Conservation (phyloP, 1,284 basidiomycete genomes). For the Meira nashicola region DNA sequence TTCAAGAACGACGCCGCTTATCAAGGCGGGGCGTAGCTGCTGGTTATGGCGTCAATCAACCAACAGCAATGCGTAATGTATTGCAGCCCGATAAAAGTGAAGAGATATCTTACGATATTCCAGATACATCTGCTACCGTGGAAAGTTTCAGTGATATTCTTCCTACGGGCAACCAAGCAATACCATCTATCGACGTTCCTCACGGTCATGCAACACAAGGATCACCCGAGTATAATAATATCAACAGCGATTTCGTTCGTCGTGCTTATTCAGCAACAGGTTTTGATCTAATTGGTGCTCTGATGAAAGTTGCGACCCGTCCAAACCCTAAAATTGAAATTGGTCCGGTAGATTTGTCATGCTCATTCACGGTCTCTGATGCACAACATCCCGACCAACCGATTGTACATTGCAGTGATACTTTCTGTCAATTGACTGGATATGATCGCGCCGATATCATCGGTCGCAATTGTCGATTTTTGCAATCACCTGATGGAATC, state of each 20-base stretch:
- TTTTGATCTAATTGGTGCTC: conserved; percentile 78
- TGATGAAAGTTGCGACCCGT: conserved; percentile 70
- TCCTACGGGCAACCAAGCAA: background rate
- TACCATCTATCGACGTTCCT: background rate
- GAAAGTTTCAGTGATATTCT: background rate
- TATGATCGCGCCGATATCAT: conserved; percentile 61
- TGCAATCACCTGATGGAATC: conserved; percentile 69
- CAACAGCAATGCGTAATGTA: background rate
- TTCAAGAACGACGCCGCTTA: conserved; percentile 42
- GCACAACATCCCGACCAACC: conserved; percentile 72
- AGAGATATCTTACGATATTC: background rate
- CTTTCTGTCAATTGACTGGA: conserved; percentile 75
- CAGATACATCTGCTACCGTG: background rate
- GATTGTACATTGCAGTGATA: conserved; percentile 79
- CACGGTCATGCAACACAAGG: background rate
- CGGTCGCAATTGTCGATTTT: conserved; percentile 53
- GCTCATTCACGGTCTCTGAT: conserved; percentile 83
- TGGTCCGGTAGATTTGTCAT: conserved; percentile 85
- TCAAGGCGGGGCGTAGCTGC: conserved; percentile 22
- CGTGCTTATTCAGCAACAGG: conserved; percentile 72
- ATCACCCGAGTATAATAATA: background rate
- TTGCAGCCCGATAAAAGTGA: too few species aligned
- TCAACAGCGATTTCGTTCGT: conserved; percentile 10
- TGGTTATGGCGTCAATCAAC: conserved; percentile 17
- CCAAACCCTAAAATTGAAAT: conserved; percentile 71